Evolutionary conservation across 2,329 filamentous ascomycete genomes (phyloP).

Genomic region (Fusarium xyrophilum): DNA sequence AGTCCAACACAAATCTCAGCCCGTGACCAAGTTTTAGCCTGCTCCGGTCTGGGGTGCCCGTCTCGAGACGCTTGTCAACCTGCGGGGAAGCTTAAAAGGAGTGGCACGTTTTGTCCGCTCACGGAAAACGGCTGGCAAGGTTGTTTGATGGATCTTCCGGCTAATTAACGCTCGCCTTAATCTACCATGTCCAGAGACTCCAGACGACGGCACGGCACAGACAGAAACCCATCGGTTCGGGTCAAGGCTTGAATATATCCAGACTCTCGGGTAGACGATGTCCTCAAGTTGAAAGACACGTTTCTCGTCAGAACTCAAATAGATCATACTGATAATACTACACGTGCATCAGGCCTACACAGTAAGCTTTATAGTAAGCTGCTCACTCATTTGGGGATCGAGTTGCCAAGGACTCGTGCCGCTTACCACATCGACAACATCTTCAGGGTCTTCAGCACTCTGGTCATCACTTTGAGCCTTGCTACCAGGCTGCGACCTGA

Average conservation of each 20-base stretch:
- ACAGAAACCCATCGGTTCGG: not conserved
- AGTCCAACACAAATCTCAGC: constrained; percentile 21
- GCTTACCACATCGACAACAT: not conserved
- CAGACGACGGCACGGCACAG: constrained; percentile 3
- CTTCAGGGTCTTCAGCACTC: constrained; percentile 25
- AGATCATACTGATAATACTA: not conserved
- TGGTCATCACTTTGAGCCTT: constrained; percentile 13
- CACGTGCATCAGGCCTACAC: not conserved
- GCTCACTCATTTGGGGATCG: not conserved
- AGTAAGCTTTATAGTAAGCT: not conserved
- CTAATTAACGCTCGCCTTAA: constrained; percentile 19
- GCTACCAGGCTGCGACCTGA: constrained; percentile 3
- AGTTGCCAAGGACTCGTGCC: constrained; percentile 1
- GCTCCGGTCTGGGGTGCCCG: constrained; percentile 24
- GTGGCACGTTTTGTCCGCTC: constrained; percentile 34
- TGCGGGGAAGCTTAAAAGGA: constrained; percentile 39
- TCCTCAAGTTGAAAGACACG: not conserved
- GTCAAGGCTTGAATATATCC: not conserved
- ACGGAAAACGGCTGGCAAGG: constrained; percentile 16
- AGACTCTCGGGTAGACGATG: not conserved
- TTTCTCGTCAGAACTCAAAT: not conserved
- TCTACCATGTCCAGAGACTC: not conserved
- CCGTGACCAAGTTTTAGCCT: constrained; percentile 31
- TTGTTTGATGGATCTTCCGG: constrained; percentile 32
- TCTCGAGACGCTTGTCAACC: constrained; percentile 28